phyloP scores from a whole-genome alignment of 2,329 filamentous ascomycete genomes.

The Immersiporthe knoxdaviesiana region DNA sequence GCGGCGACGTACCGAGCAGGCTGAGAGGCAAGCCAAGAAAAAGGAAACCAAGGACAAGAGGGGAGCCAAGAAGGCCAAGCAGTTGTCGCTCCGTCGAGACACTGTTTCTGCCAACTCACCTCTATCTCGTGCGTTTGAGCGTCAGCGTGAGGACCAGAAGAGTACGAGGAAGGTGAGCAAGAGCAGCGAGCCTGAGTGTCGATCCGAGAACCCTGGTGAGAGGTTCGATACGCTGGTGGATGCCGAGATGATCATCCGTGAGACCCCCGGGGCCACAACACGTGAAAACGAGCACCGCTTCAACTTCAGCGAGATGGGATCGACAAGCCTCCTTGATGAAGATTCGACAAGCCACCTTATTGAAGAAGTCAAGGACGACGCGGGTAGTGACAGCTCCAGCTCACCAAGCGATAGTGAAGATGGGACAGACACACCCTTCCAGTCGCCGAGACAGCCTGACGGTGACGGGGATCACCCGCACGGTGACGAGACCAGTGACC shows the following conservation, averaged over 20 bases:
- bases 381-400: background rate
- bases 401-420: background rate
- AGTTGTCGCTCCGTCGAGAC: constrained; percentile 20
- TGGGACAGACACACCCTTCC: background rate
- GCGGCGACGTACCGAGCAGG: constrained; percentile 4
- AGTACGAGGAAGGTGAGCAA: background rate
- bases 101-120: constrained; percentile 9
- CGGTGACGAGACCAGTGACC: background rate
- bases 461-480: background rate
- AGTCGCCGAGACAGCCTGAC: background rate
- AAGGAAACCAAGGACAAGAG: constrained; percentile 10
- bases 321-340: no score
- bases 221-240: background rate
- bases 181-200: background rate
- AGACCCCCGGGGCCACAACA: no score
- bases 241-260: background rate
- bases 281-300: background rate
- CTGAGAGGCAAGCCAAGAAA: constrained; percentile 2
- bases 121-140: constrained; percentile 12
- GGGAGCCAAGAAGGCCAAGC: constrained; percentile 18
- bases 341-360: background rate
- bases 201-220: background rate
- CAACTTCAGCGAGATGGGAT: background rate
- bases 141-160: constrained; percentile 3
- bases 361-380: background rate